Base-by-base conservation (phyloP, 129 eudicot genomes). In the Centrapalus pauciflorus region DNA sequence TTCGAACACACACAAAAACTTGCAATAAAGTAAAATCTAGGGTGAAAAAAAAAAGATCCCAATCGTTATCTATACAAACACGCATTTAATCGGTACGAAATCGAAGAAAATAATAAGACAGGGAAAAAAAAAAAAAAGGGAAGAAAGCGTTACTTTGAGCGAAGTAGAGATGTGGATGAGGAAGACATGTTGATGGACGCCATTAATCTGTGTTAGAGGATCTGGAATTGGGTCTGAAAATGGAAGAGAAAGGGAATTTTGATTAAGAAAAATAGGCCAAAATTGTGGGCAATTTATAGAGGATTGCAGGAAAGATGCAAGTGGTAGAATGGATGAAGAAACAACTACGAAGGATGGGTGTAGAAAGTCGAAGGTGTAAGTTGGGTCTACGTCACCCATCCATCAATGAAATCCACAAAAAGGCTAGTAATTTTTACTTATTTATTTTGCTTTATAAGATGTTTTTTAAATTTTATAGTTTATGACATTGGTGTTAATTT, bases 181-280 rank as follows among this genome's bases (percentile, higher is more conserved):
- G 85, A 77, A 73, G 89, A 85, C 51, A 80, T 72, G 26, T 76
- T 80, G 24, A 89, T 70, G 34, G 96, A 83, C 73, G 93, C 93
- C 96, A 85, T 87, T 64, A 2, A 25, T 55, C 17, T 13, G 26
- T 13, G 29, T 58, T 32, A 23, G 13, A 14, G 37, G 40, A 64
- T 54, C 56, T 25, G 66, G 54, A 62, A 34, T 55, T 27, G 43
- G 54, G 64, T 38, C 9, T 25, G 6, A 30, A 48, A 26, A 12
- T 54, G 37, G 35, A 14, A 45, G 10, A 38, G 64, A 54, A 37
- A n/a, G 24, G 27, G 71, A 13, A 17, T 4, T 20, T 58, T 61
- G 33, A 1, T 52, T 7, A 23, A 11, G 19, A 30, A 48, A 24
- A 17, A 13, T 27, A 73, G 38, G 2, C 17, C 41, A 55, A 38